Conservation (phyloP, 106 monocot species). For the Dioscorea alata region DNA sequence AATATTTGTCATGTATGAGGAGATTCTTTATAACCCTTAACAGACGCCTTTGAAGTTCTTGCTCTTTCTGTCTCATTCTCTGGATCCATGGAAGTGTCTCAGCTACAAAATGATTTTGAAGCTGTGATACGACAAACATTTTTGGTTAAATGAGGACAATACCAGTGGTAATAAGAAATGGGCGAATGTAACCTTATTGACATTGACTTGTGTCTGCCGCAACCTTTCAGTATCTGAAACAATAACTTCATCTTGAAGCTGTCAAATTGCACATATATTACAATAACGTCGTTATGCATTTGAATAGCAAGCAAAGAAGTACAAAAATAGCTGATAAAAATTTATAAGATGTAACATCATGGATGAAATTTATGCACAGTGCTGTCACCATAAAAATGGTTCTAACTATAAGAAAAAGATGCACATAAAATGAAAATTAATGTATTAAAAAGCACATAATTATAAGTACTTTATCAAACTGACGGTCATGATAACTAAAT, state of each 20-base stretch:
- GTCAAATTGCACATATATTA: constrained; percentile 4
- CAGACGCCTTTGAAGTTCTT: constrained; percentile 75
- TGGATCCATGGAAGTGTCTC: constrained; percentile 82
- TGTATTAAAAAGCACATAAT: neutral
- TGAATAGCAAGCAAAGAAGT: neutral
- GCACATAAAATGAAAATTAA: neutral
- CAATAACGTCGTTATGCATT: too few species aligned
- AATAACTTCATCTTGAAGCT: constrained; percentile 98
- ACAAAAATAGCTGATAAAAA: neutral
- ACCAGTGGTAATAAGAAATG: neutral
- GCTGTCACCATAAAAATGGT: neutral
- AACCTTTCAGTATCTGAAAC: constrained; percentile 83
- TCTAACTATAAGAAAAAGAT: neutral
- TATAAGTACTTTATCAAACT: neutral
- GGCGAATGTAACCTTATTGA: constrained; percentile 65
- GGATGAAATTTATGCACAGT: neutral
- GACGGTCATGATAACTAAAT: too few species aligned
- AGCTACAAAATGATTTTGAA: constrained; percentile 81
- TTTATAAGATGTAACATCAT: neutral
- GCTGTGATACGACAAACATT: constrained; percentile 32
- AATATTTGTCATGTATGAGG: neutral
- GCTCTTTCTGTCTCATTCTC: constrained; percentile 73
- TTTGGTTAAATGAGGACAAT: neutral
- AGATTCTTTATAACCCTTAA: constrained; percentile 41
- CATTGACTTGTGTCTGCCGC: constrained; percentile 67